Evolutionary conservation across 805 yeast species (phyloP).

Genomic region (Wickerhamiella alocasiicola): DNA sequence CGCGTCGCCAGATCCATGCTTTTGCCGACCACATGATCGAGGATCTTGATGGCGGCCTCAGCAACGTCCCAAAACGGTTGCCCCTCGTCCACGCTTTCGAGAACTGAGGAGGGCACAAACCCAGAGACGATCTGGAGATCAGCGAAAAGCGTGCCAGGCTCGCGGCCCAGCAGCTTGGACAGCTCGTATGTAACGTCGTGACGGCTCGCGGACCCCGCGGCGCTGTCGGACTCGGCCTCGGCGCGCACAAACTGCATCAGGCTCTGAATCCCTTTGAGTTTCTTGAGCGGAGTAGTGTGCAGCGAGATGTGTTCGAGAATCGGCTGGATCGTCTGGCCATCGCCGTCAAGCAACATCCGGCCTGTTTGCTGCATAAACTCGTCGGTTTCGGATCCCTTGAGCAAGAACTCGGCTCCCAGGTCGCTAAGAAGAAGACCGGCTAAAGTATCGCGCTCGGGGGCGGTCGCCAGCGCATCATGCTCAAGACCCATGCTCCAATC

Average conservation of each 20-base stretch:
- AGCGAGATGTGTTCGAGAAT: conserved; percentile 17
- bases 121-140: conserved; percentile 28
- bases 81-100: conserved; percentile 24
- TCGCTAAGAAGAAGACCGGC: conserved; percentile 25
- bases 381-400: conserved; percentile 27
- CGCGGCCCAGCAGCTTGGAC: conserved; percentile 22
- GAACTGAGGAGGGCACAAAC: conserved; percentile 23
- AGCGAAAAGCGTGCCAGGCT: conserved; percentile 25
- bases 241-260: conserved; percentile 14
- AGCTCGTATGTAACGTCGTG: conserved; percentile 28
- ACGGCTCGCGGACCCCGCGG: conserved; percentile 19
- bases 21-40: conserved; percentile 18
- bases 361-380: conserved; percentile 23
- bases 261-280: conserved; percentile 15
- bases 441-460: conserved; percentile 5
- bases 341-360: conserved; percentile 23
- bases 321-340: conserved; percentile 16
- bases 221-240: neutral
- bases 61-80: conserved; percentile 30
- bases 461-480: neutral
- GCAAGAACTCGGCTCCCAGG: conserved; percentile 22
- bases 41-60: conserved; percentile 24
- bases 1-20: conserved; percentile 22
- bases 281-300: conserved; percentile 16
- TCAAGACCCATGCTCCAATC: conserved; percentile 11